Conservation (phyloP, 1,284 basidiomycete species). For the Inonotus obliquus region DNA sequence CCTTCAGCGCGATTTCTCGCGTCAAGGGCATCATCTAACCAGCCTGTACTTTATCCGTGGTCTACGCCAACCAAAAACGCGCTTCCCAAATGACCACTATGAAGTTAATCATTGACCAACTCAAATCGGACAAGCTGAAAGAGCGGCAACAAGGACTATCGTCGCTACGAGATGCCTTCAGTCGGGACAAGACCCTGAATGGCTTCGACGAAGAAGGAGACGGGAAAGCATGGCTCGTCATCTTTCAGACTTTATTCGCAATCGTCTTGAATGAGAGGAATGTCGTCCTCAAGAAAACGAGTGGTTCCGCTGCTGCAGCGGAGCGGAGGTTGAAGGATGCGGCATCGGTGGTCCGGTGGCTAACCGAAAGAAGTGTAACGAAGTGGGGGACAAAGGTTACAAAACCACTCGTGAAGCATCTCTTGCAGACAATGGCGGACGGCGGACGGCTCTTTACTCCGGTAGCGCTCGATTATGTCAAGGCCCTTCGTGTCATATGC, state of each 20-base stretch:
- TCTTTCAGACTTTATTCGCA: constrained; percentile 73
- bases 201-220: constrained; percentile 48
- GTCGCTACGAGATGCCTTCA: constrained; percentile 56
- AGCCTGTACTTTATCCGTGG: no score
- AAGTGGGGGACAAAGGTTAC: constrained; percentile 50
- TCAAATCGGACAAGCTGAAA: constrained; percentile 65
- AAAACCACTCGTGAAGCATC: constrained; percentile 59
- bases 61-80: background rate
- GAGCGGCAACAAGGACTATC: constrained; percentile 66
- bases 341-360: constrained; percentile 63
- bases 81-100: constrained; percentile 24
- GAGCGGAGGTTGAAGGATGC: constrained; percentile 58
- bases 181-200: constrained; percentile 45
- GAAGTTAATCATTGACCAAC: constrained; percentile 44
- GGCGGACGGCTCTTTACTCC: constrained; percentile 54
- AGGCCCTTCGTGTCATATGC: constrained; percentile 65
- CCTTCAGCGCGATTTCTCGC: background rate
- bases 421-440: constrained; percentile 59
- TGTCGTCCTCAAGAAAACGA: constrained; percentile 45
- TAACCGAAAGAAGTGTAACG: constrained; percentile 55
- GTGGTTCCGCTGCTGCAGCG: constrained; percentile 34
- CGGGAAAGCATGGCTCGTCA: constrained; percentile 55
- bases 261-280: constrained; percentile 61
- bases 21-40: background rate
- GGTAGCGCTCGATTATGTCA: constrained; percentile 77